Conservation (phyloP, 202 grass and related monocot genomes). For the Sporobolus alterniflorus region DNA sequence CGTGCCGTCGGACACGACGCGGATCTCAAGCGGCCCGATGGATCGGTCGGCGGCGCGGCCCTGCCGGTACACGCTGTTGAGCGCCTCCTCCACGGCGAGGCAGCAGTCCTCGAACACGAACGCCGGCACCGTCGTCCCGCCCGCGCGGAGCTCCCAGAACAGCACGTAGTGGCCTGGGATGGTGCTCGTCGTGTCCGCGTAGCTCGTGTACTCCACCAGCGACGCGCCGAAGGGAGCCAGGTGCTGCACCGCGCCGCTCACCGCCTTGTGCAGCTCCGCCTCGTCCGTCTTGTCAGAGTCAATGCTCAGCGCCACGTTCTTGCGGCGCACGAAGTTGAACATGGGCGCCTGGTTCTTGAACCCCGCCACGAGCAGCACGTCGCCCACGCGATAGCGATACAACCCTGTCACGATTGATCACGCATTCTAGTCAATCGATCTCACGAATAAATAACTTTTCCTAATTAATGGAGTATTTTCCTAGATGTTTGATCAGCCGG, state of each 20-base stretch:
- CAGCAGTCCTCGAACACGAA: constrained; percentile 90
- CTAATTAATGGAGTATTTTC: not conserved
- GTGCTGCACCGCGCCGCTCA: constrained; percentile 67
- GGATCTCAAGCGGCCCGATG: constrained; percentile 90
- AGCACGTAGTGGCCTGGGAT: constrained; percentile 96
- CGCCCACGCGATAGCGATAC: constrained; percentile 89
- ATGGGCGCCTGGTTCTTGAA: constrained; percentile 93
- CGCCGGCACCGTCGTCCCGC: constrained; percentile 53
- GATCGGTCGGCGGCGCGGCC: constrained; percentile 83
- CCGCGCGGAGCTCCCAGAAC: constrained; percentile 80
- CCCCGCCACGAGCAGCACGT: constrained; percentile 88
- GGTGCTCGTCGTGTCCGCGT: constrained; percentile 57
- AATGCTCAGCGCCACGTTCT: constrained; percentile 94
- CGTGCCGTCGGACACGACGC: constrained; percentile 77
- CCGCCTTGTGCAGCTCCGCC: constrained; percentile 88
- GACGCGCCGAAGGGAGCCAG: constrained; percentile 70
- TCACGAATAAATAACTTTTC: not conserved
- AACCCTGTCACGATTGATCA: constrained; percentile 51
- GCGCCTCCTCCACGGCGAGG: constrained; percentile 74
- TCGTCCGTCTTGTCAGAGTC: constrained; percentile 97
- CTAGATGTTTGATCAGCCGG: not conserved
- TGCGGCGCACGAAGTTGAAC: constrained; percentile 88
- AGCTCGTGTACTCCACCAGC: constrained; percentile 92
- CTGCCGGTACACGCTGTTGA: constrained; percentile 95
- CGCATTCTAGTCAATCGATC: not conserved